phyloP scores from a whole-genome alignment of 2,329 filamentous ascomycete species.

The Fonsecaea erecta region DNA sequence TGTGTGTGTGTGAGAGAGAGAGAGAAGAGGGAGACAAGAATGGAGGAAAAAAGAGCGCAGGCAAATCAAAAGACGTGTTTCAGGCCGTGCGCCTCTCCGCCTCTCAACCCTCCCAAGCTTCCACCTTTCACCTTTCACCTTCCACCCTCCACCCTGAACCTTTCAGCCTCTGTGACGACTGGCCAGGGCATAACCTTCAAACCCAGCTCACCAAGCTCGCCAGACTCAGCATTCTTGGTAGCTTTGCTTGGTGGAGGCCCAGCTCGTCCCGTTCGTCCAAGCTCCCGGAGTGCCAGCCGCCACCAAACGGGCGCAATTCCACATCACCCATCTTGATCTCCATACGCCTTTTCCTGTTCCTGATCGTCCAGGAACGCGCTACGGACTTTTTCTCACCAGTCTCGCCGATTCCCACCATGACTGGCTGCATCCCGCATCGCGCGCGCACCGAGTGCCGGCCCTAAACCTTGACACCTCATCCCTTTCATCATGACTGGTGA shows the following conservation, averaged over 20 bases:
- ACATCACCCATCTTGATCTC: background rate
- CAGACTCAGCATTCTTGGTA: background rate
- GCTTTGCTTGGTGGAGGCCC: no score
- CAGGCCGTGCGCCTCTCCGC: background rate
- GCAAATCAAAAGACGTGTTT: background rate
- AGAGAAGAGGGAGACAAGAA: background rate
- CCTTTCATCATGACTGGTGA: background rate
- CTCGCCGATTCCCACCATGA: background rate
- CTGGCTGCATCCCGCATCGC: background rate
- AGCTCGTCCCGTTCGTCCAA: no score
- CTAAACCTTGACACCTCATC: background rate
- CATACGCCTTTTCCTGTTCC: slow-evolving; percentile 21
- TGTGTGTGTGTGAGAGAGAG: background rate
- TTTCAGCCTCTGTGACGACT: background rate
- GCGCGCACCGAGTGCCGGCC: slow-evolving; percentile 7
- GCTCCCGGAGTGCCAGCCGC: background rate
- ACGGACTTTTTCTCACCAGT: slow-evolving; percentile 12
- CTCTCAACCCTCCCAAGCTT: background rate
- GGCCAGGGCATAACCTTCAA: background rate
- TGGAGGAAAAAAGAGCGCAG: background rate
- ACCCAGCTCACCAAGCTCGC: background rate
- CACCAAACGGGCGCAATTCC: background rate
- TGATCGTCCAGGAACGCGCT: slow-evolving; percentile 16
- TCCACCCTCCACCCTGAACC: background rate
- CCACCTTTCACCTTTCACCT: background rate